Evolutionary conservation across 176 grass and related monocot genomes (phyloP), one percentile per base, ranked within the genome.

Genomic region (Phoenix roebelenii): DNA sequence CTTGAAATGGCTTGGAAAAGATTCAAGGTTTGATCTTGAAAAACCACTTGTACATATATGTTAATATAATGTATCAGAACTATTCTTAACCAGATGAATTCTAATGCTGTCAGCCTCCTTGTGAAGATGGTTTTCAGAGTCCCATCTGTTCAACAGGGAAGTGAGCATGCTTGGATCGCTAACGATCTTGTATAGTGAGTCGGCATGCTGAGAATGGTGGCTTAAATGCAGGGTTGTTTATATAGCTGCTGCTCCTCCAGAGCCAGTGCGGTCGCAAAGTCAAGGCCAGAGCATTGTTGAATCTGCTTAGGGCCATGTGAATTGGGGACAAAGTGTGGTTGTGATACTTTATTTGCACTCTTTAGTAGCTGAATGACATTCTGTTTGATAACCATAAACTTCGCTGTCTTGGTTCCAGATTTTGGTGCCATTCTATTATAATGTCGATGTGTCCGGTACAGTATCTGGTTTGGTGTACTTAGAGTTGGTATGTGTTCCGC

Each of bases 151-250:
- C 80, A 85, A 54, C 58, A 91, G 18, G 92, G 85, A 0, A 81
- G 87, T 52, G 93, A 92, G 82, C 82, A 88, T 64, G 93, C 93
- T 80, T 19, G 81, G 82, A 5, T 66, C 74, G 39, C 81, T 92
- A 63, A 65, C 88, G 30, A 39, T 68, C 28, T 51, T 80, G 59
- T 97, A 84, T 69, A 25, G 78, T 22, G 81, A 80, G 44, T 88
- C 78, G 9, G 10, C 28, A 73, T 77, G 5, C 70, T 30, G 3
- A 30, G 63, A 29, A 49, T 49, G 19, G 72, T 83, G 61, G 84
- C 81, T 3, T 72, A 15, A 64, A 22, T 7, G 81, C 78, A 3
- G 87, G 93, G 23, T 61, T 88, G 23, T 75, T 98, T 59, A 83
- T 73, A 44, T 84, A 88, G 71, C 25, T 78, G 59, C 62, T 88